These are phyloP conservation scores for Atalantia buxifolia DNA, from an alignment of 345 rosid genomes.

Conservation along the genomic window DNA sequence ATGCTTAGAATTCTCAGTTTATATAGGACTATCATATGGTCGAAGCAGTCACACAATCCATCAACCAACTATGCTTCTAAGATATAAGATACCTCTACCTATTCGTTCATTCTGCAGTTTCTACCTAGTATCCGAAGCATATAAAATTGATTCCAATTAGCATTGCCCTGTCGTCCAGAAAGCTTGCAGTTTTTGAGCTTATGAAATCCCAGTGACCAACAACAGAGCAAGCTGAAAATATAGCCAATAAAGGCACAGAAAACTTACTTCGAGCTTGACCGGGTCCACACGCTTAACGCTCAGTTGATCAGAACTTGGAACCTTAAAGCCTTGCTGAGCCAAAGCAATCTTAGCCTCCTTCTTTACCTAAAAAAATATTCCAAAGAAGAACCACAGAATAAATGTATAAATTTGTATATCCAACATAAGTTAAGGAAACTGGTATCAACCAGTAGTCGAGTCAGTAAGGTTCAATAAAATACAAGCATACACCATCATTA, in stretches of 20 bases:
- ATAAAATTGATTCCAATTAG: background rate
- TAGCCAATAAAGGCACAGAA: slow-evolving; percentile 10
- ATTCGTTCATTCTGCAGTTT: background rate
- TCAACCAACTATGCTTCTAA: background rate
- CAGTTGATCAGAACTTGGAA: slow-evolving; percentile 72
- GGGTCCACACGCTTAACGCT: slow-evolving; percentile 84
- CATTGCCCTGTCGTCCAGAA: background rate
- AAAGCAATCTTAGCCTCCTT: slow-evolving; percentile 61
- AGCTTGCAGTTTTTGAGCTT: background rate
- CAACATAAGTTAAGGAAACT: background rate
- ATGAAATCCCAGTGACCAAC: background rate
- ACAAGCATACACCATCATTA: background rate
- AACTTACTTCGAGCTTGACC: slow-evolving; percentile 78
- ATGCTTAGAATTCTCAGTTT: background rate
- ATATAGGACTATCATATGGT: background rate
- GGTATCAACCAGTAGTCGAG: background rate
- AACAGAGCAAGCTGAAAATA: background rate
- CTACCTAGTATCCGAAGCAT: background rate
- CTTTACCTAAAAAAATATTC: slow-evolving; percentile 49
- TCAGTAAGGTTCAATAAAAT: background rate
- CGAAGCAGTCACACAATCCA: background rate
- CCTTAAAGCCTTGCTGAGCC: slow-evolving; percentile 76
- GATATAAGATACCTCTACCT: background rate
- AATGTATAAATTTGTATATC: background rate
- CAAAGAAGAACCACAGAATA: slow-evolving; percentile 3